Conservation (phyloP, 2,329 filamentous ascomycete species). For the Fusarium nisikadoi region DNA sequence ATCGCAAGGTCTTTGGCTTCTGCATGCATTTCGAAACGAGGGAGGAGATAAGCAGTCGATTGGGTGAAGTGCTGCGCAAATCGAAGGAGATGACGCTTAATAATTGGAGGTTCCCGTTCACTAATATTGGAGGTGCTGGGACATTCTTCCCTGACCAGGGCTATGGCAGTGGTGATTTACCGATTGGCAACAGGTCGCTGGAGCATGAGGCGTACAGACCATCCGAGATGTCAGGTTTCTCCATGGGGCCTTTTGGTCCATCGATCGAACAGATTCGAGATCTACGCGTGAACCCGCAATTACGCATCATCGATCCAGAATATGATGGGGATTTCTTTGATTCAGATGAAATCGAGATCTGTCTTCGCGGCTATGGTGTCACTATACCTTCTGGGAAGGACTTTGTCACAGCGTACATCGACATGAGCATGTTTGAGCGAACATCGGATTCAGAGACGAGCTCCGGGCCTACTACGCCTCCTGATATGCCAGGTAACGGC, state of each 20-base stretch:
- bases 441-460: not conserved
- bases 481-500: not conserved
- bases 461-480: not conserved
- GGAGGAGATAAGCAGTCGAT: not conserved
- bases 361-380: conserved; percentile 1
- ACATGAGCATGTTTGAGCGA: conserved; percentile 9
- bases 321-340: conserved; percentile 8
- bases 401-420: conserved; percentile 1
- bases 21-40: conserved; percentile 9
- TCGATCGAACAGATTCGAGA: conserved; percentile 1
- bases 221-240: conserved; percentile 7
- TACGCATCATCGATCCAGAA: not conserved
- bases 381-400: not conserved
- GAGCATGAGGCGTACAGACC: not conserved
- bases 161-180: rapidly evolving
- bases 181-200: not conserved
- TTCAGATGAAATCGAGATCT: conserved; percentile 2
- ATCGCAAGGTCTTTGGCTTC: conserved; percentile 2
- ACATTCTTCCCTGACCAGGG: not conserved
- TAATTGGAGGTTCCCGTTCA: conserved; percentile 11
- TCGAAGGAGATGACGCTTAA: not conserved
- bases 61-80: not conserved
- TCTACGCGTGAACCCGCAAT: not conserved
- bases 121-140: not conserved
- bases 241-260: not conserved